These are phyloP conservation scores for Pseudogymnoascus sp. DNA, from an alignment of 2,329 filamentous ascomycete species.

Conservation along the genomic window DNA sequence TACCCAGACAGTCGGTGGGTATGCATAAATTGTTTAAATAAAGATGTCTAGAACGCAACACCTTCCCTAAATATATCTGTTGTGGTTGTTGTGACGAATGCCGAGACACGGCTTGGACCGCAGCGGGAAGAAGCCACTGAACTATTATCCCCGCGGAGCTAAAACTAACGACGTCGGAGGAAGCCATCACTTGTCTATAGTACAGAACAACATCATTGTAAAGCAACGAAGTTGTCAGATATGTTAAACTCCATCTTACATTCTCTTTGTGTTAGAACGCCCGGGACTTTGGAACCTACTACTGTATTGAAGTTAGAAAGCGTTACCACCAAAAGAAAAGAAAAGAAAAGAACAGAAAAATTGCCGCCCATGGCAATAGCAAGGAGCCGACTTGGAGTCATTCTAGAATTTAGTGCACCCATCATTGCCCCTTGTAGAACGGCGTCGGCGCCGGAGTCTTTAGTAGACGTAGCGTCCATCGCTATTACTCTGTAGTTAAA, in stretches of 20 bases:
- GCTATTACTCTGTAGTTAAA: background rate
- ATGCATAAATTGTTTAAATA: background rate
- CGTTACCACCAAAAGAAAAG: background rate
- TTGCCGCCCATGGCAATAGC: background rate
- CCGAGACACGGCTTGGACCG: background rate
- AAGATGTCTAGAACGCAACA: background rate
- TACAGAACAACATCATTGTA: background rate
- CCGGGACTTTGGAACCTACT: background rate
- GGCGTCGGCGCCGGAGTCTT: background rate
- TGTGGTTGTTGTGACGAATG: background rate
- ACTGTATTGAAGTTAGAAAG: background rate
- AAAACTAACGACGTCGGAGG: background rate
- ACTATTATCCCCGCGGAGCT: background rate
- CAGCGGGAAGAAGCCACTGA: background rate
- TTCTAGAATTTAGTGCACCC: background rate
- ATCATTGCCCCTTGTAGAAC: background rate
- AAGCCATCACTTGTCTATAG: background rate
- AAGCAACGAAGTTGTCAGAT: background rate
- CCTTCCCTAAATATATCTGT: background rate
- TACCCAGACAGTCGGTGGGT: background rate
- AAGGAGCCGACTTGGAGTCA: background rate
- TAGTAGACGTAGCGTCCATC: background rate
- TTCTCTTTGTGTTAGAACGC: background rate
- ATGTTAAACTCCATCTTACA: background rate
- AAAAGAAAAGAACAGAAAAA: background rate